Evolutionary conservation across 164 flowering plant species (phyloP).

Genomic region (Piper betle): DNA sequence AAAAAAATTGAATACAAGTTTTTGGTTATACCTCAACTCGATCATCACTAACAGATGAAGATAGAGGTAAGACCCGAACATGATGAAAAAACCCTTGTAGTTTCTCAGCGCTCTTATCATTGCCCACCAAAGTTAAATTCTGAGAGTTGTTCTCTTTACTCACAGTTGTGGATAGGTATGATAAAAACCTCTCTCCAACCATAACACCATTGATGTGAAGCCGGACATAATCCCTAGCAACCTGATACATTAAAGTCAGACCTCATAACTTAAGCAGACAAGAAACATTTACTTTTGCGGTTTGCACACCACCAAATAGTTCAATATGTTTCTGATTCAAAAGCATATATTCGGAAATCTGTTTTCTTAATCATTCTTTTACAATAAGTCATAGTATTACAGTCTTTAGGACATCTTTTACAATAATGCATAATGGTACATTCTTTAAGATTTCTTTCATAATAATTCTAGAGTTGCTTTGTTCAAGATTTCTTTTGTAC

Average conservation of each 20-base stretch:
- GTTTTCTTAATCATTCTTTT: not conserved
- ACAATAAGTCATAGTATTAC: not conserved
- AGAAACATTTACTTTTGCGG: not conserved
- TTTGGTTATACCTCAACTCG: constrained; percentile 28
- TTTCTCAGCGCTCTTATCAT: constrained; percentile 18
- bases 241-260: constrained; percentile 20
- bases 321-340: too few relatives aligned
- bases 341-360: too few relatives aligned
- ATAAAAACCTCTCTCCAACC: constrained; percentile 43
- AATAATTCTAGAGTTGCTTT: too few relatives aligned
- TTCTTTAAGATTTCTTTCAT: too few relatives aligned
- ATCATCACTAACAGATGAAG: constrained; percentile 34
- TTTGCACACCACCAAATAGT: not conserved
- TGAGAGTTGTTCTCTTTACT: constrained; percentile 11
- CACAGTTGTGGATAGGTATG: constrained; percentile 17
- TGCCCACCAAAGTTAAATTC: constrained; percentile 25
- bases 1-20: not conserved
- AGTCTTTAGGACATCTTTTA: not conserved
- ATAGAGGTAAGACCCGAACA: constrained; percentile 22
- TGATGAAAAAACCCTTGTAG: constrained; percentile 47
- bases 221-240: constrained; percentile 24
- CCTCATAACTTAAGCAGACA: not conserved
- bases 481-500: too few relatives aligned
- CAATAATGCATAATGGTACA: too few relatives aligned
- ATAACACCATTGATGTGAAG: constrained; percentile 55